Percentiles rank a stretch among this genome's conserved stretches.
Evolutionary conservation across 805 yeast species (phyloP).

Genomic region (Wickerhamiella alocasiicola): DNA sequence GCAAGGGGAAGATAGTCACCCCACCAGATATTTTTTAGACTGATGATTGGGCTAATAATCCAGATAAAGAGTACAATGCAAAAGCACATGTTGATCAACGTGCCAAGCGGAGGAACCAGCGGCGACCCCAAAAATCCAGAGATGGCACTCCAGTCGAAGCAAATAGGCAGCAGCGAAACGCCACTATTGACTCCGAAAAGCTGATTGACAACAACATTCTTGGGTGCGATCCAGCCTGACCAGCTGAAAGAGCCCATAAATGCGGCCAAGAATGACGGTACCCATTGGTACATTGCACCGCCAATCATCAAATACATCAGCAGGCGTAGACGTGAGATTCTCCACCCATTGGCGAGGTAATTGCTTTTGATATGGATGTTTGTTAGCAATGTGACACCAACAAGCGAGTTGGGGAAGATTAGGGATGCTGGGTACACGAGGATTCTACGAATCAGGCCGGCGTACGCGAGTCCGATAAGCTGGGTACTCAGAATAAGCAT

Average conservation of each 20-base stretch:
- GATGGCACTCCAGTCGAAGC: constrained; percentile 59
- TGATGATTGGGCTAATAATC: constrained; percentile 42
- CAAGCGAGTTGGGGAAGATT: constrained; percentile 60
- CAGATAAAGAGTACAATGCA: constrained; percentile 40
- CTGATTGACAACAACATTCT: constrained; percentile 48
- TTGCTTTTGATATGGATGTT: constrained; percentile 38
- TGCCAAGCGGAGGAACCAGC: constrained; percentile 46
- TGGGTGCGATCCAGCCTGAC: constrained; percentile 53
- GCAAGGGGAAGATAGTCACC: constrained; percentile 46
- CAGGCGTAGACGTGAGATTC: constrained; percentile 38
- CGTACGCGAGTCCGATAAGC: constrained; percentile 53
- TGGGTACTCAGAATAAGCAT: constrained; percentile 45
- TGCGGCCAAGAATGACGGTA: constrained; percentile 48
- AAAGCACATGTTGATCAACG: constrained; percentile 34
- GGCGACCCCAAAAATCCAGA: constrained; percentile 48
- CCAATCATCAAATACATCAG: constrained; percentile 33
- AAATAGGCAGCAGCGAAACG: constrained; percentile 50
- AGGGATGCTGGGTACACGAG: constrained; percentile 53
- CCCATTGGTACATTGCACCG: constrained; percentile 42
- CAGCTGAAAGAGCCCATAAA: constrained; percentile 47
- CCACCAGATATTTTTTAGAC: constrained; percentile 45
- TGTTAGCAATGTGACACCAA: constrained; percentile 44
- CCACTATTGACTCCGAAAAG: constrained; percentile 53
- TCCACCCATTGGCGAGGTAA: constrained; percentile 51
- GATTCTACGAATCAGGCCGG: constrained; percentile 48